phyloP scores from a whole-genome alignment of 257 asterid genomes.

The Galeopsis tetrahit region DNA sequence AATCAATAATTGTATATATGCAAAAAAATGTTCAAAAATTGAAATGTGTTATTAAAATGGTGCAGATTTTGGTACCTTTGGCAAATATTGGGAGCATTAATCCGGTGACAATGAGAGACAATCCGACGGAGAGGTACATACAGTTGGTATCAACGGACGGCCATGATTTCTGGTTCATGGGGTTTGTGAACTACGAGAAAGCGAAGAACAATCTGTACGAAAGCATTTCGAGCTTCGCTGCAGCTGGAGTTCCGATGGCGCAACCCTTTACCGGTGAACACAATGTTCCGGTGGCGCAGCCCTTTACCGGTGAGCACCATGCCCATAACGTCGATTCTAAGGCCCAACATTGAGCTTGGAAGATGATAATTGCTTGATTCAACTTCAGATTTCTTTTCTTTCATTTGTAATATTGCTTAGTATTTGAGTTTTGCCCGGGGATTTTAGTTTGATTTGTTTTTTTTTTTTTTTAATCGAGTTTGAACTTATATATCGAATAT shows the following conservation, averaged over 20 bases:
- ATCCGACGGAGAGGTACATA: constrained; percentile 40
- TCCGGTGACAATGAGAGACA: constrained; percentile 45
- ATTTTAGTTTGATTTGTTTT: no score
- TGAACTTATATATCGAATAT: no score
- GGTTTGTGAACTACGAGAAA: constrained; percentile 47
- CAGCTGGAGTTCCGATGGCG: constrained; percentile 37
- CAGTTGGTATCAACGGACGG: constrained; percentile 44
- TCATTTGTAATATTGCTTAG: neutral
- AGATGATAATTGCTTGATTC: neutral
- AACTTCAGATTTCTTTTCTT: neutral
- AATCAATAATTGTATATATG: neutral
- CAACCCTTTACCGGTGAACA: constrained; percentile 20
- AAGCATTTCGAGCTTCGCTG: constrained; percentile 33
- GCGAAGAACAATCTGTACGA: constrained; percentile 43
- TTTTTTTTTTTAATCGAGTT: no score
- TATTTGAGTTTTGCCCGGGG: neutral
- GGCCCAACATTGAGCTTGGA: neutral
- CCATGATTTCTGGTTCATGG: constrained; percentile 54
- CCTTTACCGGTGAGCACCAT: neutral
- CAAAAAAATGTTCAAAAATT: neutral
- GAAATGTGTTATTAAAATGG: neutral
- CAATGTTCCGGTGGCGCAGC: constrained; percentile 35
- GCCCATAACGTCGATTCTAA: neutral
- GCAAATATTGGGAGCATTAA: constrained; percentile 41
- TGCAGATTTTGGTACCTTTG: constrained; percentile 48